Evolutionary conservation across 2,329 filamentous ascomycete genomes (phyloP).

Genomic region (Colletotrichum musae): DNA sequence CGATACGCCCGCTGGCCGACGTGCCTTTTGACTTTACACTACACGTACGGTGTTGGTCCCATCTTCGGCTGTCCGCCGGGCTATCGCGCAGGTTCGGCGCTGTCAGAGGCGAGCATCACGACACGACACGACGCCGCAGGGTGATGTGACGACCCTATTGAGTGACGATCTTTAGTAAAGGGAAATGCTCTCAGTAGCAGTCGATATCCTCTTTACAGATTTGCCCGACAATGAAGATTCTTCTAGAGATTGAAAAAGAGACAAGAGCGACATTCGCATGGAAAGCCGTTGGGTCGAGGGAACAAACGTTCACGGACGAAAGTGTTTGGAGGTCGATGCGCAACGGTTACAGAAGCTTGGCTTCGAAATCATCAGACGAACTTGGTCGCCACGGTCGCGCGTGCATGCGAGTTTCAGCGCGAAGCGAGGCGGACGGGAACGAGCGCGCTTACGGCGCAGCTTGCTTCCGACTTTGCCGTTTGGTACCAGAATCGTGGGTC

Average conservation of each 20-base stretch:
- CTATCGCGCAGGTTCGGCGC: constrained; percentile 19
- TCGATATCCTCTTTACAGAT: too few relatives aligned
- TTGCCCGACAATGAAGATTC: neutral
- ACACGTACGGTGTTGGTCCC: constrained; percentile 23
- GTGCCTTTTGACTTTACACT: constrained; percentile 16
- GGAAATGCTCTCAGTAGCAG: neutral
- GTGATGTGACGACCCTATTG: neutral
- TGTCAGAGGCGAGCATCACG: neutral
- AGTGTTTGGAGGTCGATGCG: constrained; percentile 22
- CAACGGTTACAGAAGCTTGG: constrained; percentile 31
- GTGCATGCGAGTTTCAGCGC: constrained; percentile 26
- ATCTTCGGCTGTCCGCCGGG: constrained; percentile 34
- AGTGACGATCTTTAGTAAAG: too few relatives aligned
- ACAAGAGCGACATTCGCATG: neutral
- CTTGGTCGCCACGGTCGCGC: constrained; percentile 4
- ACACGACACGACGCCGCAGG: neutral
- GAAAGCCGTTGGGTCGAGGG: neutral
- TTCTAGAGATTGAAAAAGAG: neutral
- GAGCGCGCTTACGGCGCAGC: constrained; percentile 24
- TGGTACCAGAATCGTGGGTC: neutral
- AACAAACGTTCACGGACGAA: constrained; percentile 15
- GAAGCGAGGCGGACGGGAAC: constrained; percentile 3
- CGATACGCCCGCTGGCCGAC: constrained; percentile 13
- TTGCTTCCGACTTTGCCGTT: constrained; percentile 9
- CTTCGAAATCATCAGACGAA: constrained; percentile 18